Evolutionary conservation across 2,329 filamentous ascomycete species (phyloP).

Genomic region (Neoarthrinium moseri): DNA sequence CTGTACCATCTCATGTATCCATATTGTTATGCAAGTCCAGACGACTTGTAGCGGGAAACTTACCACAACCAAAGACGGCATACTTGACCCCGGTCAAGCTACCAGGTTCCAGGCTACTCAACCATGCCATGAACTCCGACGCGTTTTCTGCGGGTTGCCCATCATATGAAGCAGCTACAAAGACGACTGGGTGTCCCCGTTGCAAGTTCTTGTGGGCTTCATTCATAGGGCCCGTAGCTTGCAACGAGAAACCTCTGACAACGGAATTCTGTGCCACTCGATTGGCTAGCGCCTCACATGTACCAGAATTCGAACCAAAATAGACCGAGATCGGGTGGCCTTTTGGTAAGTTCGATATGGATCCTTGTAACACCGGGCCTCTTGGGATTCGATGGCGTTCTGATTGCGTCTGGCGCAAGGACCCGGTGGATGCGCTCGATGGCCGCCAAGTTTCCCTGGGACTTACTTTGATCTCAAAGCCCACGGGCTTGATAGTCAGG

Average conservation of each 20-base stretch:
- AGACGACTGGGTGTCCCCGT: slow-evolving; percentile 63
- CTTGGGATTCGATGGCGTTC: too few species aligned
- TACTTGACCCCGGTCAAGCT: slow-evolving; percentile 58
- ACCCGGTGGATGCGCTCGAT: too few species aligned
- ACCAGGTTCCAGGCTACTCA: slow-evolving; percentile 46
- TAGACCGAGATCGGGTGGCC: slow-evolving; percentile 69
- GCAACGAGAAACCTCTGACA: slow-evolving; percentile 55
- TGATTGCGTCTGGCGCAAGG: too few species aligned
- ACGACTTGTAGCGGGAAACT: too few species aligned
- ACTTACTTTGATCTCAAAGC: neutral
- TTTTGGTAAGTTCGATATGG: too few species aligned
- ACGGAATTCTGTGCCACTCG: slow-evolving; percentile 58
- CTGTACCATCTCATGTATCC: too few species aligned
- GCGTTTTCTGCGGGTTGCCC: slow-evolving; percentile 74
- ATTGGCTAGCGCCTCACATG: slow-evolving; percentile 69
- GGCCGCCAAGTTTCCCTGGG: too few species aligned
- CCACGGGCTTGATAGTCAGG: neutral
- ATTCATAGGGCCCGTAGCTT: too few species aligned
- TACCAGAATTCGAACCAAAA: slow-evolving; percentile 74
- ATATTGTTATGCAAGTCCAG: too few species aligned
- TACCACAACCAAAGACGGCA: slow-evolving; percentile 68
- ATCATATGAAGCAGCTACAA: slow-evolving; percentile 71
- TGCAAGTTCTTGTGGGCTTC: too few species aligned
- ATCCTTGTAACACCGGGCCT: too few species aligned
- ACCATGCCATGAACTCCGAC: slow-evolving; percentile 64